These are phyloP conservation scores for Tetraselmis chui DNA, from an alignment of 139 green algal genomes.

Conservation along the genomic window DNA sequence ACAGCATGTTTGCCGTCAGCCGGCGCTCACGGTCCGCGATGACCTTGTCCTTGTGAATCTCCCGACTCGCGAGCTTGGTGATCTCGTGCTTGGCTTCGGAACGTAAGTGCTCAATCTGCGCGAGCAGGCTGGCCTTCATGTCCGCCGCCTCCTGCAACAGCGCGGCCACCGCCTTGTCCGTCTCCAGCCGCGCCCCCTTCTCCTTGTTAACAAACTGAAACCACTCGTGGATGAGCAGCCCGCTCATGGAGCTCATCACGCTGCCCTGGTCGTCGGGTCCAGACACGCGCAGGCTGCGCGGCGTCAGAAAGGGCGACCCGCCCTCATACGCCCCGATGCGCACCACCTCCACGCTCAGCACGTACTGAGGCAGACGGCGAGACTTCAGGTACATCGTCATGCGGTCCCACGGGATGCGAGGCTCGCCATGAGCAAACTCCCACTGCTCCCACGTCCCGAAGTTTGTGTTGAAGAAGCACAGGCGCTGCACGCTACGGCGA, in stretches of 20 bases:
- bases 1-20: neutral
- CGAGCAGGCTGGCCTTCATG: slow-evolving; percentile 20
- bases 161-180: slow-evolving; percentile 39
- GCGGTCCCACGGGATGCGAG: slow-evolving; percentile 26
- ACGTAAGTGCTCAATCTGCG: neutral
- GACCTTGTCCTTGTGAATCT: neutral
- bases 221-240: slow-evolving; percentile 48
- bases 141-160: slow-evolving; percentile 36
- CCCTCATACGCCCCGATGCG: slow-evolving; percentile 30
- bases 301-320: slow-evolving; percentile 11
- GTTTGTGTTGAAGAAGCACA: slow-evolving; percentile 64
- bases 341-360: slow-evolving; percentile 39
- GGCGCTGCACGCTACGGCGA: slow-evolving; percentile 33
- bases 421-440: slow-evolving; percentile 31
- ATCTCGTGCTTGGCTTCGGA: slow-evolving; percentile 1
- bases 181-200: slow-evolving; percentile 32
- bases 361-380: slow-evolving; percentile 37
- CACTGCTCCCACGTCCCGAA: slow-evolving; percentile 71
- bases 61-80: neutral
- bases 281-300: slow-evolving; percentile 15
- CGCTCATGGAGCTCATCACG: slow-evolving; percentile 30
- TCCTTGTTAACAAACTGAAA: slow-evolving; percentile 60
- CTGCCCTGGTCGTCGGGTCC: neutral
- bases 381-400: slow-evolving; percentile 33
- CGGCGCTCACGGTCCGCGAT: neutral